Base-by-base conservation (phyloP, 148 eudicot genomes). In the Rheum nobile region DNA sequence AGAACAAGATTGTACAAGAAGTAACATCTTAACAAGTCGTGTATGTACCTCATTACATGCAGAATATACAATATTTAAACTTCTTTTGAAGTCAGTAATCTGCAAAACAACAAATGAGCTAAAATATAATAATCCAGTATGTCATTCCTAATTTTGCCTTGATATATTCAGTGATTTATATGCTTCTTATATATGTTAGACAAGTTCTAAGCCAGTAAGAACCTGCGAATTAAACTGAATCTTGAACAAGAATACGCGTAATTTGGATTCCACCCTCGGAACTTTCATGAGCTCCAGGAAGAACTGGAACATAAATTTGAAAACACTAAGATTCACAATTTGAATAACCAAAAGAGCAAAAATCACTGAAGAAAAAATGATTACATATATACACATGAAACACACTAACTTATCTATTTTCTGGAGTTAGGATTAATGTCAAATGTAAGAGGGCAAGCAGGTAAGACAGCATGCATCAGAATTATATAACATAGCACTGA, bases 261-360 rank as follows among this genome's bases (percentile, higher is more conserved):
- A 80, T 83, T 93, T 93, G 69, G 97, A 86, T 79, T 93, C 98
- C 84, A 91, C 95, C 48, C 98, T 84, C 47, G 98, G 98, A 69
- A 84, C 97, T 83, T 93, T 93, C 98, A 93, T 93, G 80, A 93
- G 86, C 91, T 93, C 98, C 83, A 91, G 14, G 76, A 91, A 91
- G 73, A 89, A 93, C 98, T 93, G 89, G 67, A 86, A 84, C 19
- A 71, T 28, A 68, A 47, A 71, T 61, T 19, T 38, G 50, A 44
- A 72, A 76, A 17, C 16, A 59, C 16, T 59, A 11, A 28, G 67
- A 12, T 59, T 12, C 13, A 59, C 34, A 11, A 29, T 59, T 59
- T 26, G 17, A 59, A 26, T 26, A 29, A 11, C 34, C 34, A 59
- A 59, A 59, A 28, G 6, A 59, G 67, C 16, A 59, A 59, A 59